These are phyloP conservation scores for Fusarium citri DNA, from an alignment of 2,329 filamentous ascomycete species.

Conservation along the genomic window DNA sequence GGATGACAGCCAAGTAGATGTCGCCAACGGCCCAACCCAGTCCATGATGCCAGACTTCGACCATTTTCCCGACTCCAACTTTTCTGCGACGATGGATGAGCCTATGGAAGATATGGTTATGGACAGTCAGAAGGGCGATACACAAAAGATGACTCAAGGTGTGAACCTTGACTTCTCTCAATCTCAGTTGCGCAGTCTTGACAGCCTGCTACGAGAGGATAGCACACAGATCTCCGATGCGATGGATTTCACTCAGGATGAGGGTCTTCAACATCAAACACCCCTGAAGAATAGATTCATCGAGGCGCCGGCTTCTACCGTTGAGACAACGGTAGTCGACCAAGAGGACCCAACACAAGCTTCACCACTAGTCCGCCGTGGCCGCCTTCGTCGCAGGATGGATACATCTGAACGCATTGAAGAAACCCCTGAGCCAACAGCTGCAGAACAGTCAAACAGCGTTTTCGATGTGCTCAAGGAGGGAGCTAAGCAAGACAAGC, in stretches of 20 bases:
- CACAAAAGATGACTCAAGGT: conserved; percentile 55
- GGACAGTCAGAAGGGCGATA: conserved; percentile 56
- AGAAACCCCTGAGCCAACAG: conserved; percentile 36
- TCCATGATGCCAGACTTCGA: conserved; percentile 69
- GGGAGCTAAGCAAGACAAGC: conserved; percentile 67
- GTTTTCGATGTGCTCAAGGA: conserved; percentile 80
- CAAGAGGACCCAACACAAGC: conserved; percentile 61
- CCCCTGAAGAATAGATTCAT: conserved; percentile 77
- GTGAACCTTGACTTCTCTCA: conserved; percentile 70
- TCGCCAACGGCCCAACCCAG: conserved; percentile 51
- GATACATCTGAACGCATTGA: conserved; percentile 44
- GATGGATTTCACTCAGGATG: conserved; percentile 83
- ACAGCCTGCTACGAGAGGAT: conserved; percentile 63
- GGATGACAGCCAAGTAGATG: conserved; percentile 68
- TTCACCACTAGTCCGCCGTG: conserved; percentile 74
- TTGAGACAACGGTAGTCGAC: conserved; percentile 72
- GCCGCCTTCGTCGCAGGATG: conserved; percentile 61
- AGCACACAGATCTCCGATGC: conserved; percentile 75
- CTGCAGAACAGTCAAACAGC: conserved; percentile 42
- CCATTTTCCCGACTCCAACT: conserved; percentile 68
- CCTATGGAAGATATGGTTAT: conserved; percentile 63
- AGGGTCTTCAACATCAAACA: conserved; percentile 78
- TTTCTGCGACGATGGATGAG: conserved; percentile 69
- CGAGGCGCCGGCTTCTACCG: conserved; percentile 73
- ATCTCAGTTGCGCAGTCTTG: conserved; percentile 69